A percentile compares a stretch with the other conserved stretches of the same genome.
Evolutionary conservation across 2,329 filamentous ascomycete genomes (phyloP).

Genomic region (Hypomyces rosellus): DNA sequence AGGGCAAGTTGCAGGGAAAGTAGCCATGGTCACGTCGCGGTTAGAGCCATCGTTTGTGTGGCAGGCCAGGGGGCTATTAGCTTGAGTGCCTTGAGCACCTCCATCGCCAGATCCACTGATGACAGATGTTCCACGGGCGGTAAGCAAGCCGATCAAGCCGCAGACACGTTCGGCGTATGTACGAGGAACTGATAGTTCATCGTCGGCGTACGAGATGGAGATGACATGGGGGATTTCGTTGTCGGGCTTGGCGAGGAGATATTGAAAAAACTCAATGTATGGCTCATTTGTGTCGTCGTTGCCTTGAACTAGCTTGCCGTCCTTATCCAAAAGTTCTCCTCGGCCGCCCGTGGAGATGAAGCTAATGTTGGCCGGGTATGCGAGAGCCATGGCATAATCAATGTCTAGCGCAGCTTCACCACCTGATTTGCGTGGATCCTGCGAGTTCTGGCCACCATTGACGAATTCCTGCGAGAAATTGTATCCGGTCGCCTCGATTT

Average conservation of each 20-base stretch:
- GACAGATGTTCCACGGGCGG: slow-evolving; percentile 46
- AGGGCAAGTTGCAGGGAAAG: slow-evolving; percentile 18
- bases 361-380: slow-evolving; percentile 36
- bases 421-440: slow-evolving; percentile 29
- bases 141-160: slow-evolving; percentile 45
- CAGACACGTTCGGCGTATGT: slow-evolving; percentile 48
- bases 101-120: slow-evolving; percentile 47
- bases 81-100: slow-evolving; percentile 33
- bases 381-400: slow-evolving; percentile 41
- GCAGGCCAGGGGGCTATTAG: slow-evolving; percentile 15
- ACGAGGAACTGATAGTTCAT: slow-evolving; percentile 48
- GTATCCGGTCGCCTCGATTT: slow-evolving; percentile 25
- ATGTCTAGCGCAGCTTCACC: slow-evolving; percentile 43
- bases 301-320: slow-evolving; percentile 27
- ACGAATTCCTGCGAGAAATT: slow-evolving; percentile 36
- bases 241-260: slow-evolving; percentile 39
- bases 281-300: slow-evolving; percentile 44
- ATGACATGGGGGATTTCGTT: slow-evolving; percentile 48
- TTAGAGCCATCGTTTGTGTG: slow-evolving; percentile 10
- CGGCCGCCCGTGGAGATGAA: slow-evolving; percentile 42
- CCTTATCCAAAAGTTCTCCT: slow-evolving; percentile 32
- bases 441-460: slow-evolving; percentile 40
- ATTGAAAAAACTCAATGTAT: slow-evolving; percentile 47
- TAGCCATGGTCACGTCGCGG: slow-evolving; percentile 41
- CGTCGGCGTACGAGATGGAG: slow-evolving; percentile 52